phyloP scores from a whole-genome alignment of 1,284 basidiomycete species.

The Ganoderma lingzhi region DNA sequence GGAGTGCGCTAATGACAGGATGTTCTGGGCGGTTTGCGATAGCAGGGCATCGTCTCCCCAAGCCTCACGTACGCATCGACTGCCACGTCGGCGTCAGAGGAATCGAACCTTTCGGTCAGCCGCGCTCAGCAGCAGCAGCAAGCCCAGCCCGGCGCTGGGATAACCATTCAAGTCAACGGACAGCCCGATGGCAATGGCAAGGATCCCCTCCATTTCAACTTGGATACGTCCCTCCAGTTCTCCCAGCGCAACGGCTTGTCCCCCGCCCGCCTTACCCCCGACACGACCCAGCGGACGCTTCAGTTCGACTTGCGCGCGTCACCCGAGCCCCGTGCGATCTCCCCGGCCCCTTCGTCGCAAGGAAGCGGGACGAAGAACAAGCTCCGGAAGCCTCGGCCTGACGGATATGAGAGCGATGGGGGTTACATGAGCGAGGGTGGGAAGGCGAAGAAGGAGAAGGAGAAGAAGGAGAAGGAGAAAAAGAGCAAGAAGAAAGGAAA shows the following conservation, averaged over 20 bases:
- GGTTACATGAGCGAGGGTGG: conserved; percentile 55
- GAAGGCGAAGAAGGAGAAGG: conserved; percentile 47
- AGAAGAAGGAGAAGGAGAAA: conserved; percentile 32
- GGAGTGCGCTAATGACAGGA: conserved; percentile 7
- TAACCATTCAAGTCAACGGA: conserved; percentile 26
- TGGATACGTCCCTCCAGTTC: conserved; percentile 27
- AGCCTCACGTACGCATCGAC: conserved; percentile 46
- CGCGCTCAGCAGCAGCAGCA: conserved; percentile 31
- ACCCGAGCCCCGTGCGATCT: conserved; percentile 34
- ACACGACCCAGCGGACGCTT: conserved; percentile 29
- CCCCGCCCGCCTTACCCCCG: conserved; percentile 19
- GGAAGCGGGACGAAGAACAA: conserved; percentile 40
- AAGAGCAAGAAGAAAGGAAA: conserved; percentile 39
- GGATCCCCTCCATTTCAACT: conserved; percentile 15
- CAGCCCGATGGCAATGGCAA: conserved; percentile 23
- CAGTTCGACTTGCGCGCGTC: conserved; percentile 38
- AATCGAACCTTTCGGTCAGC: conserved; percentile 39
- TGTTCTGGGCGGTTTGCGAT: neutral
- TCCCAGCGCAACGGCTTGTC: conserved; percentile 24
- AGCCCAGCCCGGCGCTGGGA: conserved; percentile 38
- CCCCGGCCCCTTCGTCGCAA: conserved; percentile 32
- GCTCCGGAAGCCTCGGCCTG: conserved; percentile 46
- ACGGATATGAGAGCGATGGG: conserved; percentile 64
- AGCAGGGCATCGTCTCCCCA: conserved; percentile 40
- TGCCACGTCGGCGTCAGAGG: conserved; percentile 48